These are phyloP conservation scores for Teunomyces cretensis DNA, from an alignment of 805 yeast species.

Conservation along the genomic window DNA sequence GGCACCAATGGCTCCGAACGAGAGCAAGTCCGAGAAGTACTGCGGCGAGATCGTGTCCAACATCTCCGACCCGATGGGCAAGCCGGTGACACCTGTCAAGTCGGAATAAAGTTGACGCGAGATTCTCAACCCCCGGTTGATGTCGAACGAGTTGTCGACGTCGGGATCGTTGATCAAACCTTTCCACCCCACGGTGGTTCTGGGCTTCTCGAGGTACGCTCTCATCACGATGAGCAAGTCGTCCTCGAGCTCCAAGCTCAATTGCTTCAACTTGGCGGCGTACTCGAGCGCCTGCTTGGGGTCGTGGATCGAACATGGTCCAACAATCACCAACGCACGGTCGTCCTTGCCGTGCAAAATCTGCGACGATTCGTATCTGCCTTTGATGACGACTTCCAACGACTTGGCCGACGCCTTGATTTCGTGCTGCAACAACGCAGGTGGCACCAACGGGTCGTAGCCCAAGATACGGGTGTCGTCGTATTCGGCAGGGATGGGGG, in stretches of 20 bases:
- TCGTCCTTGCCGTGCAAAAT: slow-evolving; percentile 78
- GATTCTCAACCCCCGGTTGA: slow-evolving; percentile 88
- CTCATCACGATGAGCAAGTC: slow-evolving; percentile 91
- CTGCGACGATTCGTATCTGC: slow-evolving; percentile 75
- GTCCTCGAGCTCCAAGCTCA: slow-evolving; percentile 67
- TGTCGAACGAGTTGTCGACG: slow-evolving; percentile 86
- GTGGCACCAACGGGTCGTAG: slow-evolving; percentile 92
- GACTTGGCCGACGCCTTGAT: slow-evolving; percentile 62
- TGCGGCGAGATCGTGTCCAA: slow-evolving; percentile 97
- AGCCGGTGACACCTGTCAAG: slow-evolving; percentile 64
- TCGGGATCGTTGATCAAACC: slow-evolving; percentile 98
- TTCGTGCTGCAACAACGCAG: slow-evolving; percentile 86
- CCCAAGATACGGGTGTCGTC: slow-evolving; percentile 80
- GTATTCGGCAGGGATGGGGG: slow-evolving; percentile 55
- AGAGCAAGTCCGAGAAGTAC: slow-evolving; percentile 83
- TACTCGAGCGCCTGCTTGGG: slow-evolving; percentile 86
- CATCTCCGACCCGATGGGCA: slow-evolving; percentile 98
- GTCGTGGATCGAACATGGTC: slow-evolving; percentile 97
- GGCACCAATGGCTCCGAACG: slow-evolving; percentile 98
- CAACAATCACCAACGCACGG: slow-evolving; percentile 83
- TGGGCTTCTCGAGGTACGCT: slow-evolving; percentile 96
- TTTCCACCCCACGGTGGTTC: slow-evolving; percentile 99
- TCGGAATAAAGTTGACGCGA: slow-evolving; percentile 84
- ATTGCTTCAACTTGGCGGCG: slow-evolving; percentile 63
- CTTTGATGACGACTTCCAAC: slow-evolving; percentile 64